These are phyloP conservation scores for Anethum foeniculum DNA, from an alignment of 140 eudicot genomes.

Conservation along the genomic window DNA sequence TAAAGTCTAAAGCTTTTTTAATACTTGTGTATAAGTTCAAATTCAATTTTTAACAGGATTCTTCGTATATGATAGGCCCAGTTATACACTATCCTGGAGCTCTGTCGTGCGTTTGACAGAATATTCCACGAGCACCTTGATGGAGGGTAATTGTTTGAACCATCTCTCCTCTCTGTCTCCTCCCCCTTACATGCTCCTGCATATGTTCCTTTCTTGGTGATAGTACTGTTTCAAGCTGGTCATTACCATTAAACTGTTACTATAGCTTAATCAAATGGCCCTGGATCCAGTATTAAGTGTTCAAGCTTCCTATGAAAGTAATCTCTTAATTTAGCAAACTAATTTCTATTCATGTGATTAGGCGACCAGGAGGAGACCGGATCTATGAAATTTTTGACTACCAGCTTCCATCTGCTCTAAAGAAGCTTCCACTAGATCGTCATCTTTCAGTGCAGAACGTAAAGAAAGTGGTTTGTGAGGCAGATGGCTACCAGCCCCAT, in stretches of 20 bases:
- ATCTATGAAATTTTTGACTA: slow-evolving; percentile 57
- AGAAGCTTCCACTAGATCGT: slow-evolving; percentile 50
- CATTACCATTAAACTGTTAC: neutral
- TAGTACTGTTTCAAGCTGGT: neutral
- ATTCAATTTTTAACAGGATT: neutral
- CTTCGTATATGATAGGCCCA: slow-evolving; percentile 45
- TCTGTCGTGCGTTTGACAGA: slow-evolving; percentile 75
- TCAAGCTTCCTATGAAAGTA: neutral
- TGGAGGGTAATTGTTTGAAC: slow-evolving; percentile 50
- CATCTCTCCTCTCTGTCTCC: neutral
- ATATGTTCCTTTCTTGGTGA: neutral
- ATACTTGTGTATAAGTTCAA: neutral
- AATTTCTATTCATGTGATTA: slow-evolving; percentile 11
- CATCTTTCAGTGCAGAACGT: slow-evolving; percentile 63
- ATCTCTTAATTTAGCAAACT: neutral
- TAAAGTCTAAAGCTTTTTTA: slow-evolving; percentile 5
- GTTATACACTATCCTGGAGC: slow-evolving; percentile 62
- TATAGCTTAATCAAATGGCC: neutral
- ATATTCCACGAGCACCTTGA: slow-evolving; percentile 67
- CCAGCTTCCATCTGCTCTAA: slow-evolving; percentile 74
- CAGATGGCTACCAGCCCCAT: slow-evolving; percentile 79
- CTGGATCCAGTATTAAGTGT: neutral
- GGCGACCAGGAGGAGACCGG: slow-evolving; percentile 68
- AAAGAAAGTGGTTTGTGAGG: slow-evolving; percentile 53
- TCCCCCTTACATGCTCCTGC: neutral